phyloP scores from a whole-genome alignment of 768 basidiomycete species.

The Tulasnella sp. region DNA sequence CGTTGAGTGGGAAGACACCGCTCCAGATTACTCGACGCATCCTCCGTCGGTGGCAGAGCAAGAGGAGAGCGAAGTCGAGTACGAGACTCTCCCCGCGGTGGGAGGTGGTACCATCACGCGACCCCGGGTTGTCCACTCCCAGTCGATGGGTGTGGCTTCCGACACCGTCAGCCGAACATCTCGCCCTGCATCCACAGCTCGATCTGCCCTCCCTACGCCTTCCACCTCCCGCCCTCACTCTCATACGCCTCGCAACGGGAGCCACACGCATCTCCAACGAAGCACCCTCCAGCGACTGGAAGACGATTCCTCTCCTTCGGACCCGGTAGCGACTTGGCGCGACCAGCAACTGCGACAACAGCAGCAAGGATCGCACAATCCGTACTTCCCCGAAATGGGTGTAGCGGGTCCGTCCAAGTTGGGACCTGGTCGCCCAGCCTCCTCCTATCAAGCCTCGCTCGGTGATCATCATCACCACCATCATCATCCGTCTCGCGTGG shows the following conservation, averaged over 20 bases:
- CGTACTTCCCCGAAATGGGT: conserved; percentile 26
- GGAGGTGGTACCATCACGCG: conserved; percentile 85
- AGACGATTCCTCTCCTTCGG: conserved; percentile 44
- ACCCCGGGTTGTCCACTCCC: conserved; percentile 80
- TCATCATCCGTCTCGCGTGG: background rate
- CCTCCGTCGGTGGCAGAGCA: conserved; percentile 38
- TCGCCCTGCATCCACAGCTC: conserved; percentile 37
- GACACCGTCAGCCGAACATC: conserved; percentile 36
- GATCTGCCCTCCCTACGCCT: conserved; percentile 36
- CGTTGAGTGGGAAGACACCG: conserved; percentile 65
- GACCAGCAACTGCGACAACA: conserved; percentile 17
- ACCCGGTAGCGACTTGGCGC: conserved; percentile 22
- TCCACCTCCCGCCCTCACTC: conserved; percentile 36
- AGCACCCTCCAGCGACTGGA: conserved; percentile 51
- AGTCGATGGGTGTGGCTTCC: conserved; percentile 60
- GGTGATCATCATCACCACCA: conserved; percentile 2
- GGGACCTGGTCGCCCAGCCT: background rate
- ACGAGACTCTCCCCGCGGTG: conserved; percentile 86
- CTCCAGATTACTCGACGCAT: conserved; percentile 48
- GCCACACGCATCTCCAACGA: conserved; percentile 34
- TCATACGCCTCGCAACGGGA: conserved; percentile 45
- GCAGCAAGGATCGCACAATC: background rate
- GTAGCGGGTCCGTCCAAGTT: conserved; percentile 20
- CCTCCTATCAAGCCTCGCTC: conserved; percentile 8
- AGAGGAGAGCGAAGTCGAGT: conserved; percentile 53